Conservation (phyloP, 208 protist species). For the Leishmania mexicana region DNA sequence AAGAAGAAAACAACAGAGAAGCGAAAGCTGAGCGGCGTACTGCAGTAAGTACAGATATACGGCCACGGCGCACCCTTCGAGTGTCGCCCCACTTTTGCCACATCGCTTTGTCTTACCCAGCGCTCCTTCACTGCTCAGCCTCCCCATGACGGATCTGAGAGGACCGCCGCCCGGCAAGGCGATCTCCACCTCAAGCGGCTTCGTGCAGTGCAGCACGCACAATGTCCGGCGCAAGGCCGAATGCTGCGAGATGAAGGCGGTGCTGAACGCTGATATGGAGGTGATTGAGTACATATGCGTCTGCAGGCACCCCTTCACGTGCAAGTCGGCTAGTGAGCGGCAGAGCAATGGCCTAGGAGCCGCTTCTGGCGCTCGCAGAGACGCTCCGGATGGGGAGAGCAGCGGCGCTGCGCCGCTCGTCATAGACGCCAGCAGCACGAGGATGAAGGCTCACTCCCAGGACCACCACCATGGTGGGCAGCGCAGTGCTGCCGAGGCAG, state of each 20-base stretch:
- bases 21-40: background rate
- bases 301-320: constrained; percentile 45
- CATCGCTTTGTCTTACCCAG: background rate
- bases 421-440: constrained; percentile 29
- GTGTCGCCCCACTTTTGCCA: background rate
- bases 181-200: constrained; percentile 25
- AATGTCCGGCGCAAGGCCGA: constrained; percentile 46
- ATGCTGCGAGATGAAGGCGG: constrained; percentile 50
- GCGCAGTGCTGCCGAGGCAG: background rate
- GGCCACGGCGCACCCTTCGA: background rate
- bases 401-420: constrained; percentile 3
- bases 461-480: background rate
- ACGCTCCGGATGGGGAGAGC: background rate
- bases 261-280: constrained; percentile 74
- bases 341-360: background rate
- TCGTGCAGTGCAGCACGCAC: constrained; percentile 62
- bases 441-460: constrained; percentile 5
- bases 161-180: background rate
- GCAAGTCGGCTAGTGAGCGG: constrained; percentile 25
- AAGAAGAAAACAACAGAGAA: background rate
- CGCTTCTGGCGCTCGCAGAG: background rate
- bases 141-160: constrained; percentile 8
- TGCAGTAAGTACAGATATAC: background rate
- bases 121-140: background rate
- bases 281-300: constrained; percentile 60